Evolutionary conservation across 495 filamentous ascomycete genomes (phyloP).

Genomic region (Letharia columbiana): DNA sequence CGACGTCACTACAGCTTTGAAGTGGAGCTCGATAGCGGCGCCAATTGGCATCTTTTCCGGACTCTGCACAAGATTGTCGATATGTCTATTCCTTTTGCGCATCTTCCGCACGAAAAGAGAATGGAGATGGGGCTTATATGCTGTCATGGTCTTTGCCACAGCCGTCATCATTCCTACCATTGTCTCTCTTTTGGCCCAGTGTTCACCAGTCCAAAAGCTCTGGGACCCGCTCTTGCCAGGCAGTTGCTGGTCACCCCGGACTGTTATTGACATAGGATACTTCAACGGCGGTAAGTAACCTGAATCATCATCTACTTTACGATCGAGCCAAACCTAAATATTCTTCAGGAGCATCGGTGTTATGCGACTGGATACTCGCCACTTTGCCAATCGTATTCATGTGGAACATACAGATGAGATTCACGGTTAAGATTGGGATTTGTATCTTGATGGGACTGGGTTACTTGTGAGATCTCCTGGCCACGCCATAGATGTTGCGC

Average conservation of each 20-base stretch:
- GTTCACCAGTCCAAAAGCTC: conserved; percentile 36
- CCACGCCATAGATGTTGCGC: no score
- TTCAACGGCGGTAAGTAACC: conserved; percentile 31
- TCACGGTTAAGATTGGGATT: conserved; percentile 9
- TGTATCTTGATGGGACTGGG: conserved; percentile 19
- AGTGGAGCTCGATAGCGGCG: no score
- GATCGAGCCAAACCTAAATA: background rate
- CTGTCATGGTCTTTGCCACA: conserved; percentile 34
- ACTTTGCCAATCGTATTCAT: conserved; percentile 26
- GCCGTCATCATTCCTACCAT: conserved; percentile 34
- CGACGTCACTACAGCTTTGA: no score
- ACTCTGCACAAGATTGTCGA: conserved; percentile 34
- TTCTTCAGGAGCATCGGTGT: conserved; percentile 26
- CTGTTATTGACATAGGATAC: conserved; percentile 36
- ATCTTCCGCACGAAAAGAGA: conserved; percentile 32
- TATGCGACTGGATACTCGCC: conserved; percentile 39
- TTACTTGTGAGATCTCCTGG: conserved; percentile 1
- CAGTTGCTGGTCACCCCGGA: conserved; percentile 33
- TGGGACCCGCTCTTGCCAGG: conserved; percentile 36
- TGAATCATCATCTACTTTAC: no score
- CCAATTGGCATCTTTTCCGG: no score
- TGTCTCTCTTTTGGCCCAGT: conserved; percentile 38
- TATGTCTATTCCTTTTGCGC: conserved; percentile 41
- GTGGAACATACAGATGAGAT: conserved; percentile 19
- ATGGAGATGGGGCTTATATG: conserved; percentile 35